Conservation (phyloP, 164 flowering plant species). For the Hamamelis virginiana region DNA sequence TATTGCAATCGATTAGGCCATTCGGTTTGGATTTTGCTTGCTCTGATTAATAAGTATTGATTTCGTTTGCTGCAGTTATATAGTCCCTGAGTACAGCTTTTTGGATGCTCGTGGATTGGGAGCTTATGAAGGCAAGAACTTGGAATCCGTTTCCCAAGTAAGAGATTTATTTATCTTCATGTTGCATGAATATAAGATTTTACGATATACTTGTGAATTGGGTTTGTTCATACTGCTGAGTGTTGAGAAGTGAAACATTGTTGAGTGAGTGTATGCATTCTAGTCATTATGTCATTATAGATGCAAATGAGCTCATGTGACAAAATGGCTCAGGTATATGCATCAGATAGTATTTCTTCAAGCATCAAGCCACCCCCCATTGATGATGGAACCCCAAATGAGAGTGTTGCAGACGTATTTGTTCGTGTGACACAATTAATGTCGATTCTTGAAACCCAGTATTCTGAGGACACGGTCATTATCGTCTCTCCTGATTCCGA, state of each 20-base stretch:
- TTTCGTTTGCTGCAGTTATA: slow-evolving; percentile 42
- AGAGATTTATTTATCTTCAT: slow-evolving; percentile 10
- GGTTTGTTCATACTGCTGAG: neutral
- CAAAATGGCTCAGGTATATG: slow-evolving; percentile 62
- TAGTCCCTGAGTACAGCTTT: slow-evolving; percentile 96
- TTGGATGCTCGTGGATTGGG: slow-evolving; percentile 97
- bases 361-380: slow-evolving; percentile 79
- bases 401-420: slow-evolving; percentile 88
- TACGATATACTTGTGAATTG: no score
- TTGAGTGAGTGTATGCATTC: no score
- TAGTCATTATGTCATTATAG: no score
- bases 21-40: neutral
- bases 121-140: slow-evolving; percentile 78
- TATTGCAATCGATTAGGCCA: neutral
- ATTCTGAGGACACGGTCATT: slow-evolving; percentile 74
- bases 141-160: slow-evolving; percentile 76
- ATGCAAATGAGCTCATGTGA: neutral
- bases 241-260: neutral
- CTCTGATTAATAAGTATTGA: neutral
- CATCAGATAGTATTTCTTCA: slow-evolving; percentile 69
- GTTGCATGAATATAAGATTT: neutral
- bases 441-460: slow-evolving; percentile 94
- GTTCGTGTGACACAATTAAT: slow-evolving; percentile 93
- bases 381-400: slow-evolving; percentile 90
- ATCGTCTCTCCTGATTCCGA: slow-evolving; percentile 98